Base-by-base conservation (phyloP, 176 grass and related monocot species). In the Alloteropsis semialata region DNA sequence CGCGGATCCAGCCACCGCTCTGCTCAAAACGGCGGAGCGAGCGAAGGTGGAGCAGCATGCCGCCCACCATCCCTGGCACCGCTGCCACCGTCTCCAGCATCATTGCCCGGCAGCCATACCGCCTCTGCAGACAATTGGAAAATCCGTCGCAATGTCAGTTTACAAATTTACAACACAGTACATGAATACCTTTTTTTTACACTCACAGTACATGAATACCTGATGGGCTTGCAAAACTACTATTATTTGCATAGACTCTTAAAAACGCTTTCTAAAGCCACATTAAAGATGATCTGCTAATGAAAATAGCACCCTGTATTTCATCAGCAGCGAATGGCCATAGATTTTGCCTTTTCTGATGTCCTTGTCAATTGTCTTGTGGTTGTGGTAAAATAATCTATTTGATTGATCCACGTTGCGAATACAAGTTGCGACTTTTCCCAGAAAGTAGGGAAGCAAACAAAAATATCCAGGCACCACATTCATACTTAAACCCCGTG, bases 31-130 rank as follows among this genome's bases (percentile, higher is more conserved):
- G 88, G 42, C 88, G 83, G 36, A 89, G 88, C 0, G 88, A 89
- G 82, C 88, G 88, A n/a, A 90, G 73, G 65, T 90, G 88, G 30
- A 90, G 88, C 1, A 90, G 79, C 88, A 90, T 86, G 48, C 83
- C 88, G 13, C 88, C 79, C 57, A 90, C 88, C 88, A 90, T 90
- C 46, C 88, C 88, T 0, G 88, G 88, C 65, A 90, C 88, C 0
- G 88, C 83, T 1, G 88, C 88, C 17, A 90, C 88, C 5, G 83
- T 90, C 79, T 90, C 88, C 65, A 90, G 79, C 88, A 86, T 90
- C 88, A 90, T 86, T 2, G 83, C 88, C 7, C 88, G 88, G 83
- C 88, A 90, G 19, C 88, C 88, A 7, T 90, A 86, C 65, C 88
- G 55, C 88, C 88, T 86, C 88, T 86, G 79, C 56, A 66, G 10